Conservation (phyloP, 2,329 filamentous ascomycete genomes). For the Penicillium sp. region DNA sequence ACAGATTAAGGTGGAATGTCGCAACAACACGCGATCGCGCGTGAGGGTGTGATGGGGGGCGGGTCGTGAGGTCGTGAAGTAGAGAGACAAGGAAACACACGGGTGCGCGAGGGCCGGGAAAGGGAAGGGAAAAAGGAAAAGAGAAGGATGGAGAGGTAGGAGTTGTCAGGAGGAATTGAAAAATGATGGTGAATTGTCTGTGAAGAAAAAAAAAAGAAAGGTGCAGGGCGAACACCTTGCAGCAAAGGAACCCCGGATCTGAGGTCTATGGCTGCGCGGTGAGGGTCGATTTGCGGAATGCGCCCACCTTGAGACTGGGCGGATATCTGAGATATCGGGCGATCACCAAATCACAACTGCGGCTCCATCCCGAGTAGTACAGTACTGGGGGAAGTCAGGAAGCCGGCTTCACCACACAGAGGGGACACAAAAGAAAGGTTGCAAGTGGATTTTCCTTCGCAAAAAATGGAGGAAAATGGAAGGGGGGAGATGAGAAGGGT, state of each 20-base stretch:
- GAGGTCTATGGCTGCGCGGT: slow-evolving; percentile 5
- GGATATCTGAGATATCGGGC: slow-evolving; percentile 9
- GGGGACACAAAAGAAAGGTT: slow-evolving; percentile 17
- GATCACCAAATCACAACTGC: slow-evolving; percentile 25
- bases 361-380: slow-evolving; percentile 18
- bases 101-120: not conserved
- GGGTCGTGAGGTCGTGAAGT: slow-evolving; percentile 19
- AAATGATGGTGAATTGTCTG: too few species aligned
- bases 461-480: slow-evolving; percentile 8
- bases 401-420: slow-evolving; percentile 17
- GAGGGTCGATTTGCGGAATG: slow-evolving; percentile 14
- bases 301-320: slow-evolving; percentile 11
- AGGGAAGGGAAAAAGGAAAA: not conserved
- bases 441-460: slow-evolving; percentile 7
- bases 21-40: slow-evolving; percentile 9
- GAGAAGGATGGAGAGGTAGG: too few species aligned
- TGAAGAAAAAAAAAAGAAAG: slow-evolving; percentile 15
- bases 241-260: slow-evolving; percentile 3
- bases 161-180: too few species aligned
- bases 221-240: slow-evolving; percentile 9
- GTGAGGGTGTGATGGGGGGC: slow-evolving; percentile 2
- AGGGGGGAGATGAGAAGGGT: slow-evolving; percentile 5
- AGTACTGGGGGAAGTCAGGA: slow-evolving; percentile 11
- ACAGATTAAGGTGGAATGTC: slow-evolving; percentile 4
- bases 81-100: not conserved